Evolutionary conservation across 345 rosid species (phyloP).

Genomic region (Gossypium stocksii): DNA sequence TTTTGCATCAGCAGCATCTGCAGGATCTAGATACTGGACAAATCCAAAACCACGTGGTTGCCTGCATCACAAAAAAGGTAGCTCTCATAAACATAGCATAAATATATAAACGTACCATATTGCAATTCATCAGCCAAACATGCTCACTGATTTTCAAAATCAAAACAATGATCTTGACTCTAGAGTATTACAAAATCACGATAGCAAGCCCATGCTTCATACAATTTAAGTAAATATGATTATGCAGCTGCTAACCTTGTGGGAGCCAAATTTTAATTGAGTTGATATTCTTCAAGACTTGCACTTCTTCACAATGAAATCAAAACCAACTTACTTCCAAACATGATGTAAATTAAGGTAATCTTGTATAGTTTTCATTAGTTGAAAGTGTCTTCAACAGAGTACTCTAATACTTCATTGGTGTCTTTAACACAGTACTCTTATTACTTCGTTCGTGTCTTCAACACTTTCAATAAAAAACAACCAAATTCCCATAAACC

Average conservation of each 20-base stretch:
- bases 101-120: not conserved
- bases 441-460: conserved; percentile 60
- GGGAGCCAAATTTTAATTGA: conserved; percentile 39
- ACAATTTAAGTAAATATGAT: conserved; percentile 33
- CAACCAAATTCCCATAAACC: too few species aligned
- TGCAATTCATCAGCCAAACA: not conserved
- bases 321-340: conserved; percentile 48
- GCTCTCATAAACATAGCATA: not conserved
- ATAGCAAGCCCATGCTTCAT: conserved; percentile 24
- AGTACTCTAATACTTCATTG: conserved; percentile 36
- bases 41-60: conserved; percentile 8
- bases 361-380: conserved; percentile 44
- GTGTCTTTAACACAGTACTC: conserved; percentile 49
- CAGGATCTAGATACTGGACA: conserved; percentile 31
- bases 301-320: conserved; percentile 55
- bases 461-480: conserved; percentile 55
- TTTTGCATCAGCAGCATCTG: conserved; percentile 66
- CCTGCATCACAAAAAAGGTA: conserved; percentile 1
- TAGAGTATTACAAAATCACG: conserved; percentile 10
- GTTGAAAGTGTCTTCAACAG: conserved; percentile 30
- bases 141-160: conserved; percentile 10
- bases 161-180: conserved; percentile 12
- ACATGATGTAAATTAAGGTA: conserved; percentile 38
- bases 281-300: conserved; percentile 51
- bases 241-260: conserved; percentile 62